Evolutionary conservation across 768 basidiomycete genomes (phyloP).

Genomic region (Sarcodon aspratus): DNA sequence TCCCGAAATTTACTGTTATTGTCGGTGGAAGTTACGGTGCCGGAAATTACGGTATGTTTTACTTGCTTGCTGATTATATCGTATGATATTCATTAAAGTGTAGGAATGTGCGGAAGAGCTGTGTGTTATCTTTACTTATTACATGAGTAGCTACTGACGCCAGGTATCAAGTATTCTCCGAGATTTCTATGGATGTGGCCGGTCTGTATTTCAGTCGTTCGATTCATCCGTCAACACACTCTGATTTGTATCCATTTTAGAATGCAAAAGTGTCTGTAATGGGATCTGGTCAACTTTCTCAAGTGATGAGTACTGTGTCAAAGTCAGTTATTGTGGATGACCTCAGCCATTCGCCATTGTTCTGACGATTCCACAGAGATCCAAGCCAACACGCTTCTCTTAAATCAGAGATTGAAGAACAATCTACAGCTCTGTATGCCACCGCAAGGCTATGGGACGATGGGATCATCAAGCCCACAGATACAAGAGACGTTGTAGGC

Average conservation of each 20-base stretch:
- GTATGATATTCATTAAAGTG: slow-evolving; percentile 4
- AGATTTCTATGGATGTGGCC: slow-evolving; percentile 99
- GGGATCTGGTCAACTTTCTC: slow-evolving; percentile 87
- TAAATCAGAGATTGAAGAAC: slow-evolving; percentile 75
- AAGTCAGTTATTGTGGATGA: slow-evolving; percentile 33
- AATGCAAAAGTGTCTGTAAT: slow-evolving; percentile 93
- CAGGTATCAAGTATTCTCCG: slow-evolving; percentile 68
- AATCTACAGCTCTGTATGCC: slow-evolving; percentile 81
- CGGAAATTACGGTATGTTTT: slow-evolving; percentile 75
- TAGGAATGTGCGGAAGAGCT: slow-evolving; percentile 88
- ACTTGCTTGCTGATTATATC: slow-evolving; percentile 2
- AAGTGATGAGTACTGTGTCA: slow-evolving; percentile 87
- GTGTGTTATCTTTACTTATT: slow-evolving; percentile 31
- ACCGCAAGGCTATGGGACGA: slow-evolving; percentile 94
- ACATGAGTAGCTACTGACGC: slow-evolving; percentile 1
- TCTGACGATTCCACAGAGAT: slow-evolving; percentile 36
- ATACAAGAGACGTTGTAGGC: slow-evolving; percentile 83
- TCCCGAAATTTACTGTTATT: slow-evolving; percentile 88
- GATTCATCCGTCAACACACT: not conserved
- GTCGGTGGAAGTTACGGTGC: slow-evolving; percentile 93
- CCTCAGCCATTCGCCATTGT: not conserved
- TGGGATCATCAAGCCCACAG: slow-evolving; percentile 80
- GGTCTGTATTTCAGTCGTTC: slow-evolving; percentile 30
- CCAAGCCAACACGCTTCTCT: slow-evolving; percentile 66
- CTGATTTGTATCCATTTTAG: slow-evolving; percentile 20